Percentiles rank a stretch among this genome's conserved stretches.
These are phyloP conservation scores for Cladophialophora psammophila DNA, from an alignment of 2,329 filamentous ascomycete species.

Conservation along the genomic window DNA sequence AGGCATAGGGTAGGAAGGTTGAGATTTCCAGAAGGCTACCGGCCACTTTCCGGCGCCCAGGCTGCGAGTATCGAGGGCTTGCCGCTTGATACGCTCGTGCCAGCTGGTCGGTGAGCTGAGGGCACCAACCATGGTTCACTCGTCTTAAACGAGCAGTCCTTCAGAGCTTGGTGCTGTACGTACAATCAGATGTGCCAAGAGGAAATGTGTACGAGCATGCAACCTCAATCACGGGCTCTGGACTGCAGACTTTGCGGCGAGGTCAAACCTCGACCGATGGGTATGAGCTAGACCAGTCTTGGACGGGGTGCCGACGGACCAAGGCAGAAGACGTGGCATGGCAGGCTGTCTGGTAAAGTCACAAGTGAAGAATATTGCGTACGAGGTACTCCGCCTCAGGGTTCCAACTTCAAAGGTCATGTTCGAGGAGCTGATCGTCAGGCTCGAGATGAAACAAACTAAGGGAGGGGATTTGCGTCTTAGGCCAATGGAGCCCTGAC, in stretches of 20 bases:
- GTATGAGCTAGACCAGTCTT: background rate
- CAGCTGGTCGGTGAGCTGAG: background rate
- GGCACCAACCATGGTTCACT: background rate
- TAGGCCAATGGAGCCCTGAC: slow-evolving; percentile 14
- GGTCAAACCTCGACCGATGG: slow-evolving; percentile 5
- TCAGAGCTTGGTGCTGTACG: background rate
- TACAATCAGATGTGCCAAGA: slow-evolving; percentile 6
- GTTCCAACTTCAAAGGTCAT: slow-evolving; percentile 4
- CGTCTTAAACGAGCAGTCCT: background rate
- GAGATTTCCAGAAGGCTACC: slow-evolving; percentile 10
- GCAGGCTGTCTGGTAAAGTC: background rate
- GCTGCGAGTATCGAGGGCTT: background rate
- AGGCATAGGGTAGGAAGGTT: background rate
- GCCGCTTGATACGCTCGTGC: background rate
- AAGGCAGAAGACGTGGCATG: slow-evolving; percentile 5
- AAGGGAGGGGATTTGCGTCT: slow-evolving; percentile 6
- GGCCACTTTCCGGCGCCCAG: slow-evolving; percentile 18
- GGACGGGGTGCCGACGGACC: background rate
- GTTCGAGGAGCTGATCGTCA: slow-evolving; percentile 13
- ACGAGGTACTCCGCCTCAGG: background rate
- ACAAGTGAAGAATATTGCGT: background rate
- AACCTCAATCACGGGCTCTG: slow-evolving; percentile 10
- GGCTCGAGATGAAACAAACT: slow-evolving; percentile 25
- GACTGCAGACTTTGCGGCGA: slow-evolving; percentile 9
- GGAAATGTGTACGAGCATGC: background rate